phyloP scores from a whole-genome alignment of 1,139 yeast genomes.

The Magnusiomyces ingens region DNA sequence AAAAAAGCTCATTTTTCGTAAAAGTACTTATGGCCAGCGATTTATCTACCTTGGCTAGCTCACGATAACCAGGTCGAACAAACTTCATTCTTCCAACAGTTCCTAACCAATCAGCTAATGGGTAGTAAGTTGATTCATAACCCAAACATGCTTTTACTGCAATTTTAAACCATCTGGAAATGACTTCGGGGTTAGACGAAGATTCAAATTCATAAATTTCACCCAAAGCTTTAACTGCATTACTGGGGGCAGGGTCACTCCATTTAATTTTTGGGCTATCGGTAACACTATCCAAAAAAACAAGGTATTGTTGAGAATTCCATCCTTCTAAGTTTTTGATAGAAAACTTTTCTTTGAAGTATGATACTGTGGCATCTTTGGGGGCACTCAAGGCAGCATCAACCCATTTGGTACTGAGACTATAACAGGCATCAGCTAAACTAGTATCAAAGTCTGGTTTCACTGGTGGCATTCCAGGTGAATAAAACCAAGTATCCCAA shows the following conservation, averaged over 20 bases:
- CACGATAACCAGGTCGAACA: constrained; percentile 77
- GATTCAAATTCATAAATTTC: constrained; percentile 42
- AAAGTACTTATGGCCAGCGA: constrained; percentile 62
- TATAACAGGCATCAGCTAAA: constrained; percentile 65
- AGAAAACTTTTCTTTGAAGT: constrained; percentile 30
- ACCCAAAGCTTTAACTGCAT: constrained; percentile 39
- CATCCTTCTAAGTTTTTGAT: constrained; percentile 47
- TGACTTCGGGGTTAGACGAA: constrained; percentile 71
- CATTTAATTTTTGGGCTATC: constrained; percentile 18
- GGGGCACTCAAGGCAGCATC: constrained; percentile 25
- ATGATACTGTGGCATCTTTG: constrained; percentile 21
- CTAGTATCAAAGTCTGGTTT: constrained; percentile 74
- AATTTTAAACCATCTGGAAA: constrained; percentile 69
- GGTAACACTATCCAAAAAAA: constrained; percentile 62
- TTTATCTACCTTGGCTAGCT: constrained; percentile 58
- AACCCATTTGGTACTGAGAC: constrained; percentile 62
- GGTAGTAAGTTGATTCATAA: constrained; percentile 38
- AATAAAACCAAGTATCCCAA: constrained; percentile 78
- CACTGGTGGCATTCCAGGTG: constrained; percentile 77
- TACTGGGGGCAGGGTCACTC: constrained; percentile 17
- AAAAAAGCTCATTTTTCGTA: constrained; percentile 47
- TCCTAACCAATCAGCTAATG: constrained; percentile 75
- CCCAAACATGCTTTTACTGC: constrained; percentile 35
- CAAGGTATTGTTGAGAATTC: constrained; percentile 69
- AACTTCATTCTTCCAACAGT: constrained; percentile 94